Conservation (phyloP, 345 rosid species). For the Barbarea vulgaris region DNA sequence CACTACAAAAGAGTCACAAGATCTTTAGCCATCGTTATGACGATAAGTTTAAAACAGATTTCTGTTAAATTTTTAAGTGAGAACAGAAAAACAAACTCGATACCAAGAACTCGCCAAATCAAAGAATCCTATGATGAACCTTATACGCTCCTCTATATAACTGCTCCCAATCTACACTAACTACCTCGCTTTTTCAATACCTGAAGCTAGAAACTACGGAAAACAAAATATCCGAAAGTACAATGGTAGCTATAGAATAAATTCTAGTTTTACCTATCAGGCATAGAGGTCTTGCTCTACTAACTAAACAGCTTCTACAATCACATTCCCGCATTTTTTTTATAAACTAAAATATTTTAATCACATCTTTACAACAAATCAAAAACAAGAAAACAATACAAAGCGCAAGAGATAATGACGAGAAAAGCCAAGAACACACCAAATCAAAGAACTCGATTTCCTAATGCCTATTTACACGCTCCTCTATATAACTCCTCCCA, state of each 20-base stretch:
- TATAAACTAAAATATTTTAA: not conserved
- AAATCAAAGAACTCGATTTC: too few species aligned
- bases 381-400: conserved; percentile 3
- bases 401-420: not conserved
- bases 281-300: not conserved
- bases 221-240: too few species aligned
- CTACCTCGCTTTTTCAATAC: not conserved
- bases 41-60: not conserved
- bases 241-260: not conserved
- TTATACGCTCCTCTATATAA: not conserved
- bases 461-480: too few species aligned
- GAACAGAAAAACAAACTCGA: not conserved
- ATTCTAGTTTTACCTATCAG: not conserved
- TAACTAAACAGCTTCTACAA: not conserved
- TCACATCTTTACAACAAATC: not conserved
- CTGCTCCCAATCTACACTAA: not conserved
- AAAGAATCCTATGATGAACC: not conserved
- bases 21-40: conserved; percentile 7
- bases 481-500: too few species aligned
- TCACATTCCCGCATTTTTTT: not conserved
- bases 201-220: not conserved
- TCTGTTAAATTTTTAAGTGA: not conserved
- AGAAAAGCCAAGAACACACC: not conserved
- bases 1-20: conserved; percentile 56
- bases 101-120: not conserved